Evolutionary conservation across 768 basidiomycete species (phyloP).

Genomic region (Lepiota brunneoincarnata): DNA sequence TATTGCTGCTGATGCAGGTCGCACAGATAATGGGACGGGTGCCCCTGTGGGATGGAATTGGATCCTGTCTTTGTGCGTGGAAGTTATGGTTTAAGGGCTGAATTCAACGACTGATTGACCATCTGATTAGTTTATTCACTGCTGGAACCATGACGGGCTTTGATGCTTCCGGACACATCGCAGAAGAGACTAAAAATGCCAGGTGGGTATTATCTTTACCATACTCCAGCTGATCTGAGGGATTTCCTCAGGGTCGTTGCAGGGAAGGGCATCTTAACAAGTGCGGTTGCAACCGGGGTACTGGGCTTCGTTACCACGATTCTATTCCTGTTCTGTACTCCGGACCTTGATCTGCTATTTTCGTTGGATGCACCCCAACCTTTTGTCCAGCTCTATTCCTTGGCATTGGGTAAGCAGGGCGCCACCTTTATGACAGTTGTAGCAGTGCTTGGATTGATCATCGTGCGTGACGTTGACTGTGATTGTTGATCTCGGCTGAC

Average conservation of each 20-base stretch:
- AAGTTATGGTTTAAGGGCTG: background rate
- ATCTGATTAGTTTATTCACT: slow-evolving; percentile 64
- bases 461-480: slow-evolving; percentile 44
- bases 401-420: slow-evolving; percentile 76
- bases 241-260: slow-evolving; percentile 57
- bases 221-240: slow-evolving; percentile 2
- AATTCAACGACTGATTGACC: slow-evolving; percentile 3
- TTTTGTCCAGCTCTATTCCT: slow-evolving; percentile 83
- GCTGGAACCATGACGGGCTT: slow-evolving; percentile 89
- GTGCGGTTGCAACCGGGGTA: slow-evolving; percentile 74
- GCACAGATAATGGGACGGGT: slow-evolving; percentile 82
- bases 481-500: background rate
- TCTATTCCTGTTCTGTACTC: slow-evolving; percentile 82
- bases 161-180: slow-evolving; percentile 85
- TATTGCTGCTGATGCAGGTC: slow-evolving; percentile 5
- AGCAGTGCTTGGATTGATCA: slow-evolving; percentile 79
- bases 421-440: slow-evolving; percentile 88
- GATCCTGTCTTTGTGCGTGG: slow-evolving; percentile 74
- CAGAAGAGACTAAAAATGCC: slow-evolving; percentile 87
- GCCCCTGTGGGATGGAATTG: slow-evolving; percentile 90
- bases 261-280: slow-evolving; percentile 77
- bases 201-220: slow-evolving; percentile 31
- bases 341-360: slow-evolving; percentile 74
- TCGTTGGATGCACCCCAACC: slow-evolving; percentile 83
- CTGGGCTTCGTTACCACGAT: slow-evolving; percentile 79